Evolutionary conservation across 2,329 filamentous ascomycete genomes (phyloP), one percentile per base, ranked within the genome.

Genomic region (Aspergillus flavus): DNA sequence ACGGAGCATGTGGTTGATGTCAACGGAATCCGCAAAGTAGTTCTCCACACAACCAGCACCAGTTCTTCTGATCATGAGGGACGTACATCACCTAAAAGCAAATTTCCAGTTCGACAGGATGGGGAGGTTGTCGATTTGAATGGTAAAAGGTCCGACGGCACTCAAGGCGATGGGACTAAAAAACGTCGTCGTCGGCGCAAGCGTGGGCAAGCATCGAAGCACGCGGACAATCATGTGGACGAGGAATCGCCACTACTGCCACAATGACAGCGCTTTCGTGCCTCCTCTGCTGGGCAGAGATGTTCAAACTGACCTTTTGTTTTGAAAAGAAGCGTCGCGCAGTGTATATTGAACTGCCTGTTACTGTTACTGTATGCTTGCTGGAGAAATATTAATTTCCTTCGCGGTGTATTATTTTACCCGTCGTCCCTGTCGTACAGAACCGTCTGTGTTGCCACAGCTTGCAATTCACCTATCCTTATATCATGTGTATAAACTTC

Each of bases 1-100:
- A 93, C 91, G 0, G 91, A 94, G 76, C 91, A 91, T 64, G 82
- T 91, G n/a, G 81, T 93, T 61, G 89, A 94, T 71, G 83, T 89
- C 2, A 87, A 89, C 61, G 91, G 91, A 2, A 85, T 93, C 58
- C 87, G 87, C 66, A 94, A 94, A 78, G 86, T 93, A 52, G 86
- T 94, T 1, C 81, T 94, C 30, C 89, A 92, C 72, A 88, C 88
- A 3, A 90, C 84, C 30, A 88, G 85, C 68, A 85, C 83, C 21
- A 84, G 80, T 67, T 83, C 84, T 50, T 81, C 80, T 4, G 79
- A 80, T 14, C 68, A 65, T 21, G 73, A 76, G 46, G 59, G 57
- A 6, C 39, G 39, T 43, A 53, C 34, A 10, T 45, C 63, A 30
- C 32, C 28, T 3, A 61, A 61, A 26, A 41, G 46, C 43, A 67